Evolutionary conservation across 1,139 yeast genomes (phyloP).

Genomic region (Kurtzmaniella quercitrusa): DNA sequence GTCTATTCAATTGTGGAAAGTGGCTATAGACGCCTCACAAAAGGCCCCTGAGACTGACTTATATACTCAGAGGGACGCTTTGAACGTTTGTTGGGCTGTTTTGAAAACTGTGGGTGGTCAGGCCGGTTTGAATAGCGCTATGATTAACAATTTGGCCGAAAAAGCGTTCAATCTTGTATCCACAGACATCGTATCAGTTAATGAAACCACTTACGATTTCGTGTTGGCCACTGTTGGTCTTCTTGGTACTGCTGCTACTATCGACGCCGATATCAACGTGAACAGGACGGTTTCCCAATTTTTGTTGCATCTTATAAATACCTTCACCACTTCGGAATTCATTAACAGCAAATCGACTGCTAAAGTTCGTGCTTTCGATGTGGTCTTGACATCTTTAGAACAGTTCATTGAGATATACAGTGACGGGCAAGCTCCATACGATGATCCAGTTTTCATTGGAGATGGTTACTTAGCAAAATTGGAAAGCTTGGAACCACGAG

Average conservation of each 20-base stretch:
- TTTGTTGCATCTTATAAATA: conserved; percentile 30
- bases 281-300: conserved; percentile 47
- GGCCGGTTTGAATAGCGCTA: conserved; percentile 19
- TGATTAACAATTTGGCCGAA: conserved; percentile 15
- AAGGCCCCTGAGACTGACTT: conserved; percentile 15
- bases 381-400: conserved; percentile 60
- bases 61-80: conserved; percentile 39
- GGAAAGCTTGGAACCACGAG: conserved; percentile 39
- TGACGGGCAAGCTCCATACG: conserved; percentile 68
- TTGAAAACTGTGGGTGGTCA: conserved; percentile 36
- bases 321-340: conserved; percentile 17
- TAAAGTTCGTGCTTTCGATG: conserved; percentile 24
- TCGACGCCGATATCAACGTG: conserved; percentile 40
- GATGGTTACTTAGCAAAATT: conserved; percentile 47
- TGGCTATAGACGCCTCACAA: conserved; percentile 14
- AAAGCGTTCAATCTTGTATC: conserved; percentile 15
- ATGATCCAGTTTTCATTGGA: conserved; percentile 60
- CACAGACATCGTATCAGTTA: neutral
- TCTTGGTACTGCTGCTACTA: conserved; percentile 51
- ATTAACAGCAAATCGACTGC: conserved; percentile 11
- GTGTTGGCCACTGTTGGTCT: conserved; percentile 43
- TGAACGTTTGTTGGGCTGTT: conserved; percentile 63
- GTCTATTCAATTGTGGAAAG: conserved; percentile 35
- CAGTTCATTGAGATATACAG: conserved; percentile 74
- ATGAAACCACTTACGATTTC: conserved; percentile 19